A percentile compares a stretch with the other conserved stretches of the same genome.
Conservation (phyloP, 345 rosid species). For the Anacardium occidentale region DNA sequence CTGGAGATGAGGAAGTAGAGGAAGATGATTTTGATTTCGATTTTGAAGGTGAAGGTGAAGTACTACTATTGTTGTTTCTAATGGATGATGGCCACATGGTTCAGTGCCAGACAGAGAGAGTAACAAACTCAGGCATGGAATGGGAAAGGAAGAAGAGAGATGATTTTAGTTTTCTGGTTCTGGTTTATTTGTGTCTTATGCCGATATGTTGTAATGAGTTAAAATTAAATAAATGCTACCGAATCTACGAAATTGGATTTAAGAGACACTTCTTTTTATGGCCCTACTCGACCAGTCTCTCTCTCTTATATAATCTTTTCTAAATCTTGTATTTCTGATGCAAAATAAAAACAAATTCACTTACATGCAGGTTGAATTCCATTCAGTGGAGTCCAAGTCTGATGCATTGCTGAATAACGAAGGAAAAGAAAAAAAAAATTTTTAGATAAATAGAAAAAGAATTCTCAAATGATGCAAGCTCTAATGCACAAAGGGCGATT, state of each 20-base stretch:
- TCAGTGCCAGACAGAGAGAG: background rate
- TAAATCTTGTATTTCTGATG: too few relatives aligned
- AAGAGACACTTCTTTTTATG: background rate
- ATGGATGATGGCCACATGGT: constrained; percentile 21
- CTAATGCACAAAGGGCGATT: too few relatives aligned
- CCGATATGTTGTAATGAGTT: background rate
- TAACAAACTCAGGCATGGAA: background rate
- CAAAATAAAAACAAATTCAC: too few relatives aligned
- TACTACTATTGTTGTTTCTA: background rate
- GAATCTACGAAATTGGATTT: background rate
- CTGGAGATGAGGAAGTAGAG: constrained; percentile 16
- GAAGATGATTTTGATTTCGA: constrained; percentile 15
- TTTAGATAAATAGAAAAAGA: too few relatives aligned
- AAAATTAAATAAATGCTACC: background rate
- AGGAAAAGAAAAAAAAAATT: too few relatives aligned
- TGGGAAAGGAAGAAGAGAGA: background rate
- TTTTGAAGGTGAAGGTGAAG: constrained; percentile 21
- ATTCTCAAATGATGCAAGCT: too few relatives aligned
- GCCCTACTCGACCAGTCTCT: background rate
- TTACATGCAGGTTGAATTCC: too few relatives aligned
- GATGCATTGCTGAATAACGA: too few relatives aligned
- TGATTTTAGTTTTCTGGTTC: background rate
- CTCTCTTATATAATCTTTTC: background rate
- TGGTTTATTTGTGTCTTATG: background rate
- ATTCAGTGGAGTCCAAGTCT: too few relatives aligned